Percentiles rank a stretch among this genome's conserved stretches.
These are phyloP conservation scores for Termitomyces sp. DNA, from an alignment of 768 basidiomycete species.

Conservation along the genomic window DNA sequence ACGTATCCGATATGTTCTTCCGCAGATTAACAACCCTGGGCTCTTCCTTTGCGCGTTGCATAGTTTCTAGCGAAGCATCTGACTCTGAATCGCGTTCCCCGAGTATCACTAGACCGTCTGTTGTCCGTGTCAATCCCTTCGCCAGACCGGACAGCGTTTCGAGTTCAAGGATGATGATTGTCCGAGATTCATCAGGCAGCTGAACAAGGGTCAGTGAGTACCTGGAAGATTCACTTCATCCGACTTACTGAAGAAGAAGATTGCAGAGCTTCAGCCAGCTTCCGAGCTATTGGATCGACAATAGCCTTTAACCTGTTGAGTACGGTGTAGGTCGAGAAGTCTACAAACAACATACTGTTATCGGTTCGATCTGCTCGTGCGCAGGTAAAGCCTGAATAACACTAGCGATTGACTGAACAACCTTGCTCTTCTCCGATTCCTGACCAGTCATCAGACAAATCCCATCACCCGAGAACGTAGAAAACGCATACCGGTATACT, in stretches of 20 bases:
- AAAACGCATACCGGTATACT: neutral
- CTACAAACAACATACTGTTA: slow-evolving; percentile 45
- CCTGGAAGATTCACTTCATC: neutral
- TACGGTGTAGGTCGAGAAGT: neutral
- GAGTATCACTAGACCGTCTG: slow-evolving; percentile 60
- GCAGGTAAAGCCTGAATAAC: slow-evolving; percentile 89
- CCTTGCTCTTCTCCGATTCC: slow-evolving; percentile 87
- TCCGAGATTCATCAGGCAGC: slow-evolving; percentile 71
- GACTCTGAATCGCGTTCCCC: slow-evolving; percentile 50
- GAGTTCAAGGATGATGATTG: slow-evolving; percentile 63
- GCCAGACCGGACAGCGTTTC: slow-evolving; percentile 82
- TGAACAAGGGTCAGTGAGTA: slow-evolving; percentile 20
- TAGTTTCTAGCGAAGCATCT: slow-evolving; percentile 43
- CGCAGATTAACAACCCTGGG: slow-evolving; percentile 58
- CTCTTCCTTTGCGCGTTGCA: slow-evolving; percentile 62
- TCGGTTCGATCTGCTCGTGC: slow-evolving; percentile 68
- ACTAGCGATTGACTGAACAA: slow-evolving; percentile 88
- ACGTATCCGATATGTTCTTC: slow-evolving; percentile 55
- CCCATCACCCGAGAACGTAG: neutral
- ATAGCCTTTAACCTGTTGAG: slow-evolving; percentile 47
- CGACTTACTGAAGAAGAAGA: slow-evolving; percentile 43
- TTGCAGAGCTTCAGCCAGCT: slow-evolving; percentile 57
- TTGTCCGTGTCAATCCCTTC: slow-evolving; percentile 76
- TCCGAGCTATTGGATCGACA: slow-evolving; percentile 67
- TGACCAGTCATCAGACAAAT: slow-evolving; percentile 18